A percentile compares a stretch with the other conserved stretches of the same genome.
These are phyloP conservation scores for Colletotrichum gigasporum DNA, from an alignment of 2,329 filamentous ascomycete genomes.

Conservation along the genomic window DNA sequence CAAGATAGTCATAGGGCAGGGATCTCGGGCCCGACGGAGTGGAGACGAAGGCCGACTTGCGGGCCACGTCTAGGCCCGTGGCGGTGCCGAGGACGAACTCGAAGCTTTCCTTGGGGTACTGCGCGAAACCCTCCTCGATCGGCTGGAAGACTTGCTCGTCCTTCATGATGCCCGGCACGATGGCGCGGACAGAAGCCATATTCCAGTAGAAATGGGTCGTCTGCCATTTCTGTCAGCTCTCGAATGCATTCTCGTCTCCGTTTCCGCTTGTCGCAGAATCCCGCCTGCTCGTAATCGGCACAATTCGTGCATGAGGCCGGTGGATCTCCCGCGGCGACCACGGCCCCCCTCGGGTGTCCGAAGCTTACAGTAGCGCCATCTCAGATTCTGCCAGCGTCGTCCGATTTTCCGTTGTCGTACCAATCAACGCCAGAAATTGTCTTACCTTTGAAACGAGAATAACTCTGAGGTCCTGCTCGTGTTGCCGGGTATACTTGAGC, in stretches of 20 bases:
- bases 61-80: slow-evolving; percentile 47
- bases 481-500: slow-evolving; percentile 59
- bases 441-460: slow-evolving; percentile 65
- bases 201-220: slow-evolving; percentile 70
- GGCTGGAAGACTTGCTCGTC: slow-evolving; percentile 61
- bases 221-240: slow-evolving; percentile 40
- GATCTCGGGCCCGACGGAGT: slow-evolving; percentile 39
- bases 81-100: slow-evolving; percentile 63
- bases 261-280: neutral
- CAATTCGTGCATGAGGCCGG: too few relatives aligned
- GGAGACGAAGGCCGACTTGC: slow-evolving; percentile 53
- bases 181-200: slow-evolving; percentile 63
- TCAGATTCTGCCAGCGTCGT: neutral
- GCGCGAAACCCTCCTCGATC: slow-evolving; percentile 57
- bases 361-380: slow-evolving; percentile 6
- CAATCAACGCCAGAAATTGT: neutral
- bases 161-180: slow-evolving; percentile 58
- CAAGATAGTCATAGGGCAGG: slow-evolving; percentile 62
- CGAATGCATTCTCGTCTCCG: neutral
- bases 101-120: slow-evolving; percentile 58
- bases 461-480: slow-evolving; percentile 59
- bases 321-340: neutral
- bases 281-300: too few relatives aligned
- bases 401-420: neutral
- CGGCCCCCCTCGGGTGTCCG: slow-evolving; percentile 11